Evolutionary conservation across 257 asterid genomes (phyloP).

Genomic region (Fraxinus pennsylvanica): DNA sequence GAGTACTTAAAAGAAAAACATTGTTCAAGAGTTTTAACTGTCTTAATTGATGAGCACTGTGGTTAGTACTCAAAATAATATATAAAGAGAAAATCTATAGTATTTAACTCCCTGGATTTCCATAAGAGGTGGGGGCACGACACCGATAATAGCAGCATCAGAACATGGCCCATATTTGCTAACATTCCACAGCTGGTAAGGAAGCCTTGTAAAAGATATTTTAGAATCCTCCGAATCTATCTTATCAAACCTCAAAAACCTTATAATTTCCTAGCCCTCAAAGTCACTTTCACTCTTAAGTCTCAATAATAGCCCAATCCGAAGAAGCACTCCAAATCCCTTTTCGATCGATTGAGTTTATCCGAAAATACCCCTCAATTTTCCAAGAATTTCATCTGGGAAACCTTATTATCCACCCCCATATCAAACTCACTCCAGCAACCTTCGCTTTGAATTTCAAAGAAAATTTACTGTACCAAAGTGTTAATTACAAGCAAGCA

Average conservation of each 20-base stretch:
- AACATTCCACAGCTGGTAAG: conserved; percentile 90
- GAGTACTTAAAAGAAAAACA: background rate
- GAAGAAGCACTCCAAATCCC: too few relatives aligned
- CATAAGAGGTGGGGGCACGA: conserved; percentile 97
- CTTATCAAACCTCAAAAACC: conserved; percentile 15
- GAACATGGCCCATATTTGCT: conserved; percentile 82
- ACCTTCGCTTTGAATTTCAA: too few relatives aligned
- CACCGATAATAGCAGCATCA: conserved; percentile 94
- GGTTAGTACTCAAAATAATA: conserved; percentile 14
- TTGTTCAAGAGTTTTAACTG: background rate
- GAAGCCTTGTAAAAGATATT: conserved; percentile 50
- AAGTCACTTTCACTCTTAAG: too few relatives aligned
- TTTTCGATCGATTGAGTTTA: too few relatives aligned
- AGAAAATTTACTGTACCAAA: too few relatives aligned
- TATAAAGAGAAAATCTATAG: background rate
- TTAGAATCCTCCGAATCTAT: conserved; percentile 41
- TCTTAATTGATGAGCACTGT: background rate
- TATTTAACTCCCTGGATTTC: conserved; percentile 67
- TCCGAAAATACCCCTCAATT: too few relatives aligned
- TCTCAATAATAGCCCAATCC: too few relatives aligned
- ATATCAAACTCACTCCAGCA: too few relatives aligned
- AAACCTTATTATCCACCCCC: too few relatives aligned
- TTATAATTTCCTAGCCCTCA: too few relatives aligned
- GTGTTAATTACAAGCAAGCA: too few relatives aligned
- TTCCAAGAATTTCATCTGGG: too few relatives aligned